Percentiles rank a stretch among this genome's conserved stretches.
phyloP scores from a whole-genome alignment of 805 yeast genomes.

The Candida xiaguanensis region DNA sequence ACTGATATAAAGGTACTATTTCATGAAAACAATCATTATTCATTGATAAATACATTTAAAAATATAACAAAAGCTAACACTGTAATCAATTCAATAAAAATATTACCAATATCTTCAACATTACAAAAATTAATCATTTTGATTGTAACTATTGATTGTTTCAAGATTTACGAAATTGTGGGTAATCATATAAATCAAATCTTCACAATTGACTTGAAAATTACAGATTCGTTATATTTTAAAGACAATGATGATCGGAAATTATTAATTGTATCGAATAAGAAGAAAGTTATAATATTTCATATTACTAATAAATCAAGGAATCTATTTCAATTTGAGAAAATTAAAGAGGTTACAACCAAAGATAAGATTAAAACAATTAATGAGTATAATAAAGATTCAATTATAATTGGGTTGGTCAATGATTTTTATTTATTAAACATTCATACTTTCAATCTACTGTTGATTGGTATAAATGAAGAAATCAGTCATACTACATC shows the following conservation, averaged over 20 bases:
- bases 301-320: conserved; percentile 26
- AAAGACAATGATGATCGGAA: conserved; percentile 14
- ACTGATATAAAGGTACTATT: conserved; percentile 7
- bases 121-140: conserved; percentile 14
- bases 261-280: conserved; percentile 25
- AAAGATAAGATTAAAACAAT: conserved; percentile 30
- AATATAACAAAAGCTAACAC: conserved; percentile 14
- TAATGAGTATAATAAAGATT: conserved; percentile 9
- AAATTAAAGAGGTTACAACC: conserved; percentile 20
- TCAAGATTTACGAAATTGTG: conserved; percentile 25
- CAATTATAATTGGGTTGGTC: conserved; percentile 20
- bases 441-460: conserved; percentile 15
- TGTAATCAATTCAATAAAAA: conserved; percentile 10
- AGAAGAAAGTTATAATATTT: conserved; percentile 27
- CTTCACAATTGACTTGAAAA: conserved; percentile 18
- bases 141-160: conserved; percentile 20
- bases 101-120: conserved; percentile 8
- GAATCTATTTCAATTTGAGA: conserved; percentile 25
- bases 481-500: conserved; percentile 21
- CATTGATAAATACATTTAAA: conserved; percentile 16
- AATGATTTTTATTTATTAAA: conserved; percentile 27
- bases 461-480: conserved; percentile 18
- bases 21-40: conserved; percentile 18
- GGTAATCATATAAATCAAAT: conserved; percentile 33
- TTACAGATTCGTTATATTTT: conserved; percentile 16